A percentile compares a stretch with the other conserved stretches of the same genome.
phyloP scores from a whole-genome alignment of 2,329 filamentous ascomycete species.

The Pseudophaeomoniella oleicola region DNA sequence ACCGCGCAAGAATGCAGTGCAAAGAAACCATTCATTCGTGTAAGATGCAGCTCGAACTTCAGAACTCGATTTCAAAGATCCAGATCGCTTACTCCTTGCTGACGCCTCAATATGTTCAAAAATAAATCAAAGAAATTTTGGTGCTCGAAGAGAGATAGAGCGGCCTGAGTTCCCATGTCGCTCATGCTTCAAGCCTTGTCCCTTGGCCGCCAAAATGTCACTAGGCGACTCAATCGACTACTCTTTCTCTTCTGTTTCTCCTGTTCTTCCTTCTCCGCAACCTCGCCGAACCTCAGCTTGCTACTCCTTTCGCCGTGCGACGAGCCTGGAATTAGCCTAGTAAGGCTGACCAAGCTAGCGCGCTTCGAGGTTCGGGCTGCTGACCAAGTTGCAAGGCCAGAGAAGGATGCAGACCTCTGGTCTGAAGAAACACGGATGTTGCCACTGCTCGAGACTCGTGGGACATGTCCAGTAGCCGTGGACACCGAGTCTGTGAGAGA shows the following conservation, averaged over 20 bases:
- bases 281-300: conserved; percentile 30
- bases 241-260: conserved; percentile 26
- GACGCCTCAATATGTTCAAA: too few species aligned
- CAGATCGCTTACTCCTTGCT: too few species aligned
- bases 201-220: conserved; percentile 34
- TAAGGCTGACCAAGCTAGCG: conserved; percentile 33
- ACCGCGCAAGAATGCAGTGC: too few species aligned
- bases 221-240: conserved; percentile 29
- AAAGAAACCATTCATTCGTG: too few species aligned
- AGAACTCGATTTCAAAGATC: too few species aligned
- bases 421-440: conserved; percentile 23
- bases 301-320: conserved; percentile 26
- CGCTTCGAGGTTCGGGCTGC: conserved; percentile 21
- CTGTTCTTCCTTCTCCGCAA: conserved; percentile 23
- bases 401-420: conserved; percentile 30
- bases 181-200: conserved; percentile 23
- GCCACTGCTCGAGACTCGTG: conserved; percentile 28
- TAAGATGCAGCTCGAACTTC: too few species aligned
- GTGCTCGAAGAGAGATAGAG: too few species aligned
- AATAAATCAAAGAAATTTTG: too few species aligned
- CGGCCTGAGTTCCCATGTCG: too few species aligned
- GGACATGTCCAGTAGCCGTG: conserved; percentile 27
- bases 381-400: conserved; percentile 21
- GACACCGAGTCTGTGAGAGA: conserved; percentile 35
- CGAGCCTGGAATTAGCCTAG: conserved; percentile 27